Percentiles rank a stretch among this genome's conserved stretches.
These are phyloP conservation scores for Candida fluviatilis DNA, from an alignment of 805 yeast genomes.

Conservation along the genomic window DNA sequence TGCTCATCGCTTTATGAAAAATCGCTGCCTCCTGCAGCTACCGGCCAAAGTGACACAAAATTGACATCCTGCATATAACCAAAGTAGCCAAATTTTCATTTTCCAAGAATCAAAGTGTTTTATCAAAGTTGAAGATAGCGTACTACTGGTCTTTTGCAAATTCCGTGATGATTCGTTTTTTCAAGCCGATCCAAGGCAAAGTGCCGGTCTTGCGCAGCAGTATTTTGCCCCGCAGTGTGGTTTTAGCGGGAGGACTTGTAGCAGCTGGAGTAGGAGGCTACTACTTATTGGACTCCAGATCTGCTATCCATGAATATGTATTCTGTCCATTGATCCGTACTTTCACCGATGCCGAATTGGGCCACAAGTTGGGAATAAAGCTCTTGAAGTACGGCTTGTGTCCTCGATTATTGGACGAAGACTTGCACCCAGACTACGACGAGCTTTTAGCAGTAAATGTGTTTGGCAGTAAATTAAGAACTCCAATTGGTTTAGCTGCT, in stretches of 20 bases:
- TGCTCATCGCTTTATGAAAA: conserved; percentile 2
- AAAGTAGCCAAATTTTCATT: neutral
- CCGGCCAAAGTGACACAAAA: neutral
- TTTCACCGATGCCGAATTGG: conserved; percentile 76
- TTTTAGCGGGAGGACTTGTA: conserved; percentile 13
- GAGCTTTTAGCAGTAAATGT: conserved; percentile 51
- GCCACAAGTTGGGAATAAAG: conserved; percentile 74
- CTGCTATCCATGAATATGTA: conserved; percentile 77
- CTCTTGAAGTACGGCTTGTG: conserved; percentile 63
- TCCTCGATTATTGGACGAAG: conserved; percentile 57
- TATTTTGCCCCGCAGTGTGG: conserved; percentile 13
- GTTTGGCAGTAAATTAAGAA: conserved; percentile 61
- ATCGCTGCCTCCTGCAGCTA: no score
- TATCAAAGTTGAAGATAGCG: no score
- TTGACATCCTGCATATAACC: neutral
- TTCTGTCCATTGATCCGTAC: conserved; percentile 72
- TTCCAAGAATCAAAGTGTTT: neutral
- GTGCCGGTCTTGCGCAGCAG: conserved; percentile 12
- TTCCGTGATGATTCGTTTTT: neutral
- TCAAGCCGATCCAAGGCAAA: neutral
- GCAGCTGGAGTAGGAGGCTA: conserved; percentile 40
- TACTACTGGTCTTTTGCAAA: no score
- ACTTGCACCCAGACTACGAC: conserved; percentile 36
- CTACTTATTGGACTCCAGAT: conserved; percentile 70
- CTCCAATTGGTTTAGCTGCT: conserved; percentile 92